phyloP scores from a whole-genome alignment of 208 protist genomes.

The Leishmania arabica region DNA sequence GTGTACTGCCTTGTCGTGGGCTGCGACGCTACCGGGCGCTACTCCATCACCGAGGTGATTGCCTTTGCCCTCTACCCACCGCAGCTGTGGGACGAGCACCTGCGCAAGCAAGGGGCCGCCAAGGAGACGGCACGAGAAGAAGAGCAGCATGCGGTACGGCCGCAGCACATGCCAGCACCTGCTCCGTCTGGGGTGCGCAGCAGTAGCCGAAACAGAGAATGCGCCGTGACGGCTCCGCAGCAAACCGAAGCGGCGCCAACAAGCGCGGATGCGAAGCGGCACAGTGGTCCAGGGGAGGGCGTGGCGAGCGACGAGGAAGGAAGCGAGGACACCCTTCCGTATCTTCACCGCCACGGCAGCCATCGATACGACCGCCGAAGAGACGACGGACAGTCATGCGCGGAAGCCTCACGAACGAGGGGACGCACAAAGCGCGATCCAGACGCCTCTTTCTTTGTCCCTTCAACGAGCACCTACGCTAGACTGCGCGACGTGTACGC shows the following conservation, averaged over 20 bases:
- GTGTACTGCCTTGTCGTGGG: slow-evolving; percentile 59
- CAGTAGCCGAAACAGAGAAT: not conserved
- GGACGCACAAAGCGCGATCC: not conserved
- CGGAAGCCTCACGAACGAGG: not conserved
- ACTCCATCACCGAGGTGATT: slow-evolving; percentile 66
- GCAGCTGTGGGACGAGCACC: slow-evolving; percentile 48
- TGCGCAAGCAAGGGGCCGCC: slow-evolving; percentile 17
- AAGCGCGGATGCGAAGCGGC: not conserved
- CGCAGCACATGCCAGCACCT: not conserved
- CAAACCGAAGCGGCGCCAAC: not conserved
- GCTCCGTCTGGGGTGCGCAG: not conserved
- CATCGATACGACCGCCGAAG: not conserved
- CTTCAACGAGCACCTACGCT: slow-evolving; percentile 12
- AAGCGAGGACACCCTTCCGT: not conserved
- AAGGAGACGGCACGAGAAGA: not conserved
- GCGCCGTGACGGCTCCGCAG: not conserved
- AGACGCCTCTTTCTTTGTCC: not conserved
- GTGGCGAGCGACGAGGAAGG: not conserved
- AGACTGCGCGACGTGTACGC: slow-evolving; percentile 24
- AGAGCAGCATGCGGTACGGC: not conserved
- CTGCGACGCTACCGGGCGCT: slow-evolving; percentile 55
- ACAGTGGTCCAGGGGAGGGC: not conserved
- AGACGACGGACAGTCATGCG: not conserved
- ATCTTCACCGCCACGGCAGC: not conserved
- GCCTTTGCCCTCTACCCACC: slow-evolving; percentile 58